A percentile compares a stretch with the other conserved stretches of the same genome.
These are phyloP conservation scores for Oxyria digyna DNA, from an alignment of 148 eudicot species.

Conservation along the genomic window DNA sequence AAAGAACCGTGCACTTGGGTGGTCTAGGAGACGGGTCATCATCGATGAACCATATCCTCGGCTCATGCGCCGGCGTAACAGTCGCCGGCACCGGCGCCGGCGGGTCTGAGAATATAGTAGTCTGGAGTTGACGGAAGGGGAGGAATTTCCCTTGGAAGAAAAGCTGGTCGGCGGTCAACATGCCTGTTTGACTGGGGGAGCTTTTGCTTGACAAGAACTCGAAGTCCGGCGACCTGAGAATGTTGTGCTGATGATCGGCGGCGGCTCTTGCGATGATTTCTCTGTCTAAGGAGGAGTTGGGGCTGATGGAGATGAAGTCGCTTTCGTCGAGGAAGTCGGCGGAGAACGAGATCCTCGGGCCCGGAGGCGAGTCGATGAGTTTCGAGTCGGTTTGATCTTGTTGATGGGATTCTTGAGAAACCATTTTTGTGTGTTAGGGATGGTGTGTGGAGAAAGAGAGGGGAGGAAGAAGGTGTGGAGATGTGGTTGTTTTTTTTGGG, in stretches of 20 bases:
- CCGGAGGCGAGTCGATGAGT: constrained; percentile 19
- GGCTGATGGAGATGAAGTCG: constrained; percentile 58
- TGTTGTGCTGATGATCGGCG: background rate
- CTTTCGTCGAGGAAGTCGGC: constrained; percentile 56
- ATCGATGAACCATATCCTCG: constrained; percentile 66
- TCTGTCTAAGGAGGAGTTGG: constrained; percentile 22
- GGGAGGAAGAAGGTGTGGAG: no score
- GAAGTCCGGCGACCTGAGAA: constrained; percentile 26
- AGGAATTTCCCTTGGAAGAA: constrained; percentile 70
- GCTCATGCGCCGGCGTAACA: constrained; percentile 10
- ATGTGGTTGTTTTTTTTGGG: background rate
- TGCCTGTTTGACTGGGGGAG: constrained; percentile 18
- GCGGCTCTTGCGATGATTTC: constrained; percentile 7
- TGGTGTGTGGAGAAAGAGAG: background rate
- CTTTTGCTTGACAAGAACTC: constrained; percentile 51
- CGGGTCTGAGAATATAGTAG: background rate
- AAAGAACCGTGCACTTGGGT: constrained; percentile 81
- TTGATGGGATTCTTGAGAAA: constrained; percentile 57
- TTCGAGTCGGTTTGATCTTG: constrained; percentile 16
- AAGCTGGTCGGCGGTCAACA: constrained; percentile 75
- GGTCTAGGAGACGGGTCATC: constrained; percentile 97
- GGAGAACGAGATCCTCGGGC: constrained; percentile 76
- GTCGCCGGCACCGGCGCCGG: background rate
- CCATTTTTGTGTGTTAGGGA: constrained; percentile 24
- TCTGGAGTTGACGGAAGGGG: constrained; percentile 48